A percentile compares a stretch with the other conserved stretches of the same genome.
phyloP scores from a whole-genome alignment of 371 early-diverging fungal species.

The Mortierella sp. region DNA sequence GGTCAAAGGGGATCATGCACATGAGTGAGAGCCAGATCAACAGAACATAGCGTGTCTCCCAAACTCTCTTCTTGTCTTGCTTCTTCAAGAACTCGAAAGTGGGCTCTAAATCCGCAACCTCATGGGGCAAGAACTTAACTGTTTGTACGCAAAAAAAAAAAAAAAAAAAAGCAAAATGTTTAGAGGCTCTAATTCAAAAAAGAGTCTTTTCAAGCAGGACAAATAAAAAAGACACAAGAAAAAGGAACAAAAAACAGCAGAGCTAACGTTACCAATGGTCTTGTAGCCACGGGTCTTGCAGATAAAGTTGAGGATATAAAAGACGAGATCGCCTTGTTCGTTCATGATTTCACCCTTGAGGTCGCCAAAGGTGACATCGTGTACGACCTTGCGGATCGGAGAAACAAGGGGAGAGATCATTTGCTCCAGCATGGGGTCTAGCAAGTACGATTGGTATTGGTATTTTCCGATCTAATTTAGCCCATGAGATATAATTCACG shows the following conservation, averaged over 20 bases:
- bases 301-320: slow-evolving; percentile 75
- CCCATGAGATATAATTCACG: not conserved
- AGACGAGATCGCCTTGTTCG: slow-evolving; percentile 55
- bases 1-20: slow-evolving; percentile 95
- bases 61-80: slow-evolving; percentile 58
- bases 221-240: not conserved
- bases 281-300: slow-evolving; percentile 94
- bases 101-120: slow-evolving; percentile 91
- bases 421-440: slow-evolving; percentile 87
- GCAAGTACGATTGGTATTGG: slow-evolving; percentile 91
- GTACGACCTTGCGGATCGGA: slow-evolving; percentile 67
- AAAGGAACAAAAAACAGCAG: not conserved
- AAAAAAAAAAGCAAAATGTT: not conserved
- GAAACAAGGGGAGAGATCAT: slow-evolving; percentile 79
- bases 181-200: not conserved
- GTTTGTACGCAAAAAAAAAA: not conserved
- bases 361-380: slow-evolving; percentile 51
- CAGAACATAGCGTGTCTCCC: slow-evolving; percentile 86
- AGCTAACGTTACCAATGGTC: slow-evolving; percentile 70
- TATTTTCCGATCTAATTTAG: slow-evolving; percentile 74
- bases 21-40: slow-evolving; percentile 92
- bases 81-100: slow-evolving; percentile 71
- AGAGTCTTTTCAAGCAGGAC: not conserved
- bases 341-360: slow-evolving; percentile 46
- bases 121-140: slow-evolving; percentile 92